Conservation (phyloP, 2,329 filamentous ascomycete species). For the Aspergillus sp. region DNA sequence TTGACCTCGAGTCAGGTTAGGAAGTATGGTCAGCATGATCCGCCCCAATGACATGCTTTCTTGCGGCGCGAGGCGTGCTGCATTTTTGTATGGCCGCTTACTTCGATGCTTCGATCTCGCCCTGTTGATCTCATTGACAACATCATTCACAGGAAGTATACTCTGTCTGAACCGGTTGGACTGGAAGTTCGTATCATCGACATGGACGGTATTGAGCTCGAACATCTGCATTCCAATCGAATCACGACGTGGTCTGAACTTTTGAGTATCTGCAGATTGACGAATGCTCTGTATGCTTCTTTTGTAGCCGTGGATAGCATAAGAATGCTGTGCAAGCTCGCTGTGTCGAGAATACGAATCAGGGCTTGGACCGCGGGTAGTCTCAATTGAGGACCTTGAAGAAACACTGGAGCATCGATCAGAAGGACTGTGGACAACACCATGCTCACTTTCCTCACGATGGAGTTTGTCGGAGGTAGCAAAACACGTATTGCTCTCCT, state of each 20-base stretch:
- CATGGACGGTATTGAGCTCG: slow-evolving; percentile 4
- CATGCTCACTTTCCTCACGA: background rate
- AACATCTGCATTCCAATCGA: slow-evolving; percentile 1
- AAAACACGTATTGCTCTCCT: slow-evolving; percentile 30
- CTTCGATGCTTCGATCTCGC: background rate
- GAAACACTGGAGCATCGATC: background rate
- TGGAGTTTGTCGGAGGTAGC: background rate
- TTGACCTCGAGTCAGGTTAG: slow-evolving; percentile 57
- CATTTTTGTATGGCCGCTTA: background rate
- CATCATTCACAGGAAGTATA: background rate
- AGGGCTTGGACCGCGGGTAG: background rate
- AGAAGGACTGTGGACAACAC: too few relatives aligned
- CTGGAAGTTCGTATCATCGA: background rate
- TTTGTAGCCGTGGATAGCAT: background rate
- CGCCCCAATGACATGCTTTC: slow-evolving; percentile 39
- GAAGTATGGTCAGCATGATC: slow-evolving; percentile 73
- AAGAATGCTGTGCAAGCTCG: background rate
- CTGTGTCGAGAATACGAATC: background rate
- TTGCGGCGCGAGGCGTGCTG: background rate
- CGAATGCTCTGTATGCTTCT: background rate
- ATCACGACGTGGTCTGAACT: background rate
- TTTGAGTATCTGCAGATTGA: background rate
- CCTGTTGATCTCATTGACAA: background rate
- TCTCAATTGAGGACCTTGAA: background rate
- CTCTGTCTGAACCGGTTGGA: background rate